A percentile compares a stretch with the other conserved stretches of the same genome.
Evolutionary conservation across 179 eudicot genomes (phyloP).

Genomic region (Patellifolia procumbens): DNA sequence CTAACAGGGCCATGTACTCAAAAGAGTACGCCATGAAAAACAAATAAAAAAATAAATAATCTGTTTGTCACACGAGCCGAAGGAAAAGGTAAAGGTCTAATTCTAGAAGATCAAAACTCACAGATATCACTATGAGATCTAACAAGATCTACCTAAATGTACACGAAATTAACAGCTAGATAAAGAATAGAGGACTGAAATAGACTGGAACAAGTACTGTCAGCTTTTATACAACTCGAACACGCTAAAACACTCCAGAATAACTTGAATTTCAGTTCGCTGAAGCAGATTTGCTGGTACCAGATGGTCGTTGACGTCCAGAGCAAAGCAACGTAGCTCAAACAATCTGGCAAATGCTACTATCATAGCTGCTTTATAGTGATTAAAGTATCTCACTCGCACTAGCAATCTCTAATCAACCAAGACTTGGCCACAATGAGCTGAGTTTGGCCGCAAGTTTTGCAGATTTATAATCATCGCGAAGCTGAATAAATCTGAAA

Average conservation of each 20-base stretch:
- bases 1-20: background rate
- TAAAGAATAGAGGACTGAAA: background rate
- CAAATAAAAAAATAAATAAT: background rate
- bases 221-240: conserved; percentile 23
- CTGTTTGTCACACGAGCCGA: background rate
- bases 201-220: background rate
- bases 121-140: background rate
- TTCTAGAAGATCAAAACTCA: background rate
- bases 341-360: background rate
- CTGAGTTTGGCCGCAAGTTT: conserved; percentile 84
- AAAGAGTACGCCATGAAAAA: background rate
- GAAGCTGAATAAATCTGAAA: conserved; percentile 87
- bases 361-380: conserved; percentile 15
- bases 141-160: background rate
- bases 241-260: conserved; percentile 5
- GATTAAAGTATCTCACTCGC: background rate
- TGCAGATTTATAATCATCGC: conserved; percentile 95
- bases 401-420: conserved; percentile 26
- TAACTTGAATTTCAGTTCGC: background rate
- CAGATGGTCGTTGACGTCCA: background rate
- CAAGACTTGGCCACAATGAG: conserved; percentile 66
- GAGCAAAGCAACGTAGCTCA: conserved; percentile 7
- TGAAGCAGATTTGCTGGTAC: background rate
- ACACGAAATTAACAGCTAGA: background rate
- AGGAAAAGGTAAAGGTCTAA: background rate